Evolutionary conservation across 2,329 filamentous ascomycete genomes (phyloP).

Genomic region (Paraphoma sp.): DNA sequence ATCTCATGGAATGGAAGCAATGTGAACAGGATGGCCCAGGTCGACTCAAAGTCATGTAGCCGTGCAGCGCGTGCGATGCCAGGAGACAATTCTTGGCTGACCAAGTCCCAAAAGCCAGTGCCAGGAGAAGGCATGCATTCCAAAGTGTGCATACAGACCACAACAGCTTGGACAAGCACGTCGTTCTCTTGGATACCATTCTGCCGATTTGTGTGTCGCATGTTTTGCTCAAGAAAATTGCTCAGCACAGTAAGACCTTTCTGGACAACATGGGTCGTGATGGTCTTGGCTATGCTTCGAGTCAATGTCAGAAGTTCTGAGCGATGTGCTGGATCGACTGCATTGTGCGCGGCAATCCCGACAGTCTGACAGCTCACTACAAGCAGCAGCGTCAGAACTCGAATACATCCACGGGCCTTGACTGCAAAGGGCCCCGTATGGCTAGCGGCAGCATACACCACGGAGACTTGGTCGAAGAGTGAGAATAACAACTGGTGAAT

Average conservation of each 20-base stretch:
- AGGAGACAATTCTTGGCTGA: constrained; percentile 44
- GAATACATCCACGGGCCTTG: constrained; percentile 6
- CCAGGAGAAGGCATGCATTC: constrained; percentile 33
- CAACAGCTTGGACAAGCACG: constrained; percentile 53
- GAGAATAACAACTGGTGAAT: constrained; percentile 48
- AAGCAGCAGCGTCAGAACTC: constrained; percentile 36
- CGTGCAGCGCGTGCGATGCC: constrained; percentile 24
- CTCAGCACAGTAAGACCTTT: constrained; percentile 47
- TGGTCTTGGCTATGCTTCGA: constrained; percentile 41
- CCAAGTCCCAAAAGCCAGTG: constrained; percentile 53
- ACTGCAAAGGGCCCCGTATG: background rate
- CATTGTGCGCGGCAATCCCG: constrained; percentile 38
- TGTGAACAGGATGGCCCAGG: constrained; percentile 57
- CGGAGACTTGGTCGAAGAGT: constrained; percentile 21
- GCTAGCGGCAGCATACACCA: constrained; percentile 15
- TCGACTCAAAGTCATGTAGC: constrained; percentile 43
- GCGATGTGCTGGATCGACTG: constrained; percentile 16
- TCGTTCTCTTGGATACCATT: constrained; percentile 56
- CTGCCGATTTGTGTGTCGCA: constrained; percentile 51
- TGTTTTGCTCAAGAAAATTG: constrained; percentile 55
- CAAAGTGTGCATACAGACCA: constrained; percentile 56
- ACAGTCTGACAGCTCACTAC: constrained; percentile 38
- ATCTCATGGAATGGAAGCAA: constrained; percentile 62
- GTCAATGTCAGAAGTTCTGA: constrained; percentile 39
- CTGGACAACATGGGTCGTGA: constrained; percentile 45